These are phyloP conservation scores for Pterocarpus macrocarpus DNA, from an alignment of 306 rosid genomes.

Conservation along the genomic window DNA sequence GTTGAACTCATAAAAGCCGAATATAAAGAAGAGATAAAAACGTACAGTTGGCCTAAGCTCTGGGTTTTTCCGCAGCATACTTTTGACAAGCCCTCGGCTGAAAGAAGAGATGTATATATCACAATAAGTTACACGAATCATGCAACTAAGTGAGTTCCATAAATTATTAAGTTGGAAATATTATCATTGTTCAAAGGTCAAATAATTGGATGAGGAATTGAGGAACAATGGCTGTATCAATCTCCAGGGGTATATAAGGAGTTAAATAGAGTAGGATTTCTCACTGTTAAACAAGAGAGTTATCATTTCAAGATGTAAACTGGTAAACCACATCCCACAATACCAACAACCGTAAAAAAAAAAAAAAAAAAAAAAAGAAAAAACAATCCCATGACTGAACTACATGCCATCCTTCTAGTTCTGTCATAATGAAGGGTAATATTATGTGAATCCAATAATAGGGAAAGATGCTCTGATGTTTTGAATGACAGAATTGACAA, in stretches of 20 bases:
- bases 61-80: slow-evolving; percentile 98
- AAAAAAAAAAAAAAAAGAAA: too few species aligned
- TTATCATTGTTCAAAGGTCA: slow-evolving; percentile 1
- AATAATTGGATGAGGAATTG: slow-evolving; percentile 25
- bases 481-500: not conserved
- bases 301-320: not conserved
- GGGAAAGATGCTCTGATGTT: slow-evolving; percentile 17
- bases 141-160: slow-evolving; percentile 9
- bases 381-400: slow-evolving; percentile 11
- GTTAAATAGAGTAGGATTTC: slow-evolving; percentile 32
- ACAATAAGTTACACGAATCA: slow-evolving; percentile 29
- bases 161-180: slow-evolving; percentile 19
- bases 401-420: slow-evolving; percentile 27
- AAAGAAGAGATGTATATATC: slow-evolving; percentile 45
- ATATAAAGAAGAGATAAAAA: slow-evolving; percentile 31
- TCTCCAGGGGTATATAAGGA: slow-evolving; percentile 9
- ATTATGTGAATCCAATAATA: slow-evolving; percentile 11
- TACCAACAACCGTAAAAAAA: too few species aligned
- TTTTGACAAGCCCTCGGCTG: slow-evolving; percentile 94
- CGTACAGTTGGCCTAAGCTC: slow-evolving; percentile 97
- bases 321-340: not conserved
- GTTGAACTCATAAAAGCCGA: too few species aligned
- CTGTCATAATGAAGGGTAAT: slow-evolving; percentile 21
- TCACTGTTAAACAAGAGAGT: slow-evolving; percentile 17
- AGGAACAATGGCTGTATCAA: not conserved